Evolutionary conservation across 2,329 filamentous ascomycete species (phyloP), one percentile per base, ranked within the genome.

Genomic region (Phialocephala subalpina): DNA sequence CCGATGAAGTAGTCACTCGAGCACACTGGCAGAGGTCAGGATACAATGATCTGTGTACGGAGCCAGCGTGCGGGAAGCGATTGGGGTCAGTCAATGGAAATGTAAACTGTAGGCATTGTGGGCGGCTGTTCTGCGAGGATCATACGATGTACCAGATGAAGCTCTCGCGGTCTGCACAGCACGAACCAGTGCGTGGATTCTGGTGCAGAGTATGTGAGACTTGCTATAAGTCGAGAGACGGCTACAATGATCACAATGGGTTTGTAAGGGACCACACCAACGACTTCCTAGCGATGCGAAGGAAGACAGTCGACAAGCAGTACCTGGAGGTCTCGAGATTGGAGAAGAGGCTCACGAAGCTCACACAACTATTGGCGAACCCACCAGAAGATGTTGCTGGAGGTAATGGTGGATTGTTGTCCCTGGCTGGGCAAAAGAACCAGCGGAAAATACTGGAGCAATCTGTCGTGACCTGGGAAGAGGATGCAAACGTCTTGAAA

Each of bases 91-190:
- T 92, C 7, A 94, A 92, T 73, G 93, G 94, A 20, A 94, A 86
- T 74, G 90, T 99, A 73, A 97, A 99, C 78, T 99, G 96, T 79
- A 87, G 96, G 69, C 93, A 94, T 69, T 99, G 96, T 75, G 96
- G 96, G 7, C 90, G 91, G 73, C 81, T 99, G 47, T 99, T 98
- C 77, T 99, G 96, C 79, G 96, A 98, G 76, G 92, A 95, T 73
- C 96, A 99, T 78, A 98, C 96, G 60, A 97, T 99, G 94, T 99
- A 98, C 76, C 95, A 99, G 81, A 98, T 98, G 92, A 97, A 97
- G 82, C 84, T 99, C 12, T 97, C 94, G 9, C 86, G 94, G 62
- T 91, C 94, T 35, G 96, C 96, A 3, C 87, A 90, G 65, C 93
- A 97, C 79, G 96, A 99, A 70, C 95, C 96, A 0, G 88, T 96